A percentile compares a stretch with the other conserved stretches of the same genome.
Evolutionary conservation across 176 grass and related monocot species (phyloP).

Genomic region (Rhynchospora tenuis): DNA sequence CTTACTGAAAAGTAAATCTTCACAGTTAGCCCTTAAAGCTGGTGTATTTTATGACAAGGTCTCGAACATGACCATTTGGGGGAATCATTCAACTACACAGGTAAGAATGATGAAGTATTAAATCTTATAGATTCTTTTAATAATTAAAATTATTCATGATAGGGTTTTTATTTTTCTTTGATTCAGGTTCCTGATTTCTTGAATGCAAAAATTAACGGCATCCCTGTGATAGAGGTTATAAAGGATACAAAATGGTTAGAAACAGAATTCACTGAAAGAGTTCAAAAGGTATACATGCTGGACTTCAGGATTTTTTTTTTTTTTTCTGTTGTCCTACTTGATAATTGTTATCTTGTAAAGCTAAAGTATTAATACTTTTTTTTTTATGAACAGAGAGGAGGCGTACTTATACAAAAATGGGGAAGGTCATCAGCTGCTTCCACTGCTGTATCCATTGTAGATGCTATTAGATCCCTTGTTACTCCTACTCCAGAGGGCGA

Average conservation of each 20-base stretch:
- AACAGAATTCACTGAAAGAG: conserved; percentile 71
- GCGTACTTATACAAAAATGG: conserved; percentile 89
- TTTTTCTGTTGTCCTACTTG: not conserved
- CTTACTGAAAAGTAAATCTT: conserved; percentile 26
- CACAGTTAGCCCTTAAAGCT: conserved; percentile 84
- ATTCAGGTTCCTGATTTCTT: conserved; percentile 95
- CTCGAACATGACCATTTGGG: conserved; percentile 98
- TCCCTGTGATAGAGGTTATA: conserved; percentile 71
- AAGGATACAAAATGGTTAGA: conserved; percentile 84
- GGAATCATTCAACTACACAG: conserved; percentile 98
- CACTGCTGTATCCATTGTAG: conserved; percentile 88
- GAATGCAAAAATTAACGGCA: conserved; percentile 87
- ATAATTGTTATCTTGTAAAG: not conserved
- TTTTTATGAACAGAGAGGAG: conserved; percentile 63
- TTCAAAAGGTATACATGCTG: conserved; percentile 62
- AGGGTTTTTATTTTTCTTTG: conserved; percentile 14
- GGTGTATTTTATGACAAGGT: conserved; percentile 98
- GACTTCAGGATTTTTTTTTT: not conserved
- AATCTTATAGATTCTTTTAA: not conserved
- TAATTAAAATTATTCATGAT: conserved; percentile 1
- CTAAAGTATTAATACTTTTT: conserved; percentile 6
- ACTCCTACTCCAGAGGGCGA: conserved; percentile 79
- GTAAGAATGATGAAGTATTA: conserved; percentile 37
- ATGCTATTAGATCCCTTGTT: conserved; percentile 84
- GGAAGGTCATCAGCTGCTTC: conserved; percentile 98